A percentile compares a stretch with the other conserved stretches of the same genome.
phyloP scores from a whole-genome alignment of 2,329 filamentous ascomycete species.

The Plectosphaerella cucumerina region DNA sequence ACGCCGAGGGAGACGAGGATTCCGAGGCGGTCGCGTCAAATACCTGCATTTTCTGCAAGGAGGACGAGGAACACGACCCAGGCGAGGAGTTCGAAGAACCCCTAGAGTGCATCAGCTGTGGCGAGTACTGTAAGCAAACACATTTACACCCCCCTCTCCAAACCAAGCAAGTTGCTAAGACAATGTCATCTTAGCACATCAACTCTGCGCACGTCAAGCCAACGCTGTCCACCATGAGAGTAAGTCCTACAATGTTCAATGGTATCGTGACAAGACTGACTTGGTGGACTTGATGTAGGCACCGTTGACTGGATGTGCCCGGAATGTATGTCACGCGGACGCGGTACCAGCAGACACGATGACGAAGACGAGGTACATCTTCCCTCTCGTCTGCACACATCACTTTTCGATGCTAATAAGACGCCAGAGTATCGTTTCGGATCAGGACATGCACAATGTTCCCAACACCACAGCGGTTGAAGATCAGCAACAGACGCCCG shows the following conservation, averaged over 20 bases:
- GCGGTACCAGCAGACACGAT: neutral
- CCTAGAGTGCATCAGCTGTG: conserved; percentile 72
- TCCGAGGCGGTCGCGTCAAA: conserved; percentile 45
- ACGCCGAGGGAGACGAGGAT: conserved; percentile 51
- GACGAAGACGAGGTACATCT: neutral
- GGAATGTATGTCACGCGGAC: conserved; percentile 29
- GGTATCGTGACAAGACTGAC: no score
- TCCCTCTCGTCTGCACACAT: neutral
- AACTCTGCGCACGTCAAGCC: conserved; percentile 78
- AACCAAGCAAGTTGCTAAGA: neutral
- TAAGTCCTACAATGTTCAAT: conserved; percentile 38
- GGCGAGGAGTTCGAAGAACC: conserved; percentile 77
- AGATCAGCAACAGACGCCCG: conserved; percentile 39
- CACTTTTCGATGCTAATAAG: no score
- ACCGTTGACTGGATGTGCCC: conserved; percentile 47
- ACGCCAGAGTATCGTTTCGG: no score
- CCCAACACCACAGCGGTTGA: no score
- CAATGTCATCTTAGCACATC: conserved; percentile 62
- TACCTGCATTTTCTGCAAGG: conserved; percentile 68
- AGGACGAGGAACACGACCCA: conserved; percentile 79
- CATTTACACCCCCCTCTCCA: neutral
- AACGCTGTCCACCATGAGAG: conserved; percentile 45
- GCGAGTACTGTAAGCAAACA: conserved; percentile 69
- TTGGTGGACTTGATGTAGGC: conserved; percentile 26
- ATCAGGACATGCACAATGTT: no score